A percentile compares a stretch with the other conserved stretches of the same genome.
These are phyloP conservation scores for Amaranthus cruentus DNA, from an alignment of 148 eudicot genomes.

Conservation along the genomic window DNA sequence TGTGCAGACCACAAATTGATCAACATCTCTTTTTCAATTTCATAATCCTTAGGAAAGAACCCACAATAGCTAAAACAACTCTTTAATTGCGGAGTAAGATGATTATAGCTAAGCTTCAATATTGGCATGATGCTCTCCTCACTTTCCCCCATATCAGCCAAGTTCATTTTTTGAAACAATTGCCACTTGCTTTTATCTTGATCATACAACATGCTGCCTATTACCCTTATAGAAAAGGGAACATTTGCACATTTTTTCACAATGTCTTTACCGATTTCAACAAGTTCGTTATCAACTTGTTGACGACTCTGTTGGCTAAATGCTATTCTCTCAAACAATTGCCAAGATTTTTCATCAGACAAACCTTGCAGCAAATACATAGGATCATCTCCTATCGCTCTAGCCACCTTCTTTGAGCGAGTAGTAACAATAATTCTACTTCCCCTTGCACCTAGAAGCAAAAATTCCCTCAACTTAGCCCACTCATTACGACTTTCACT, in stretches of 20 bases:
- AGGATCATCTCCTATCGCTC: background rate
- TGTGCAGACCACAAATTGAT: constrained; percentile 38
- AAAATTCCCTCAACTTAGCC: background rate
- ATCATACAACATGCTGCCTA: constrained; percentile 19
- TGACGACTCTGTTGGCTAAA: constrained; percentile 5
- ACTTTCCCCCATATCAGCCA: constrained; percentile 8
- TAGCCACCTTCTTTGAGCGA: constrained; percentile 20
- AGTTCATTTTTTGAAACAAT: constrained; percentile 8
- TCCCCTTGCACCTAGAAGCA: constrained; percentile 12
- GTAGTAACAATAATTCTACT: constrained; percentile 22
- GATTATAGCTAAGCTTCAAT: constrained; percentile 31
- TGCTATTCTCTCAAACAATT: constrained; percentile 23
- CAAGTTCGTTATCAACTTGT: background rate
- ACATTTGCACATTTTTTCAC: constrained; percentile 26
- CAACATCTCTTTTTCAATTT: constrained; percentile 2
- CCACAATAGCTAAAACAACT: constrained; percentile 44
- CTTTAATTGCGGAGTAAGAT: constrained; percentile 28
- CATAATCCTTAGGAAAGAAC: constrained; percentile 30
- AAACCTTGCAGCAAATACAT: constrained; percentile 18
- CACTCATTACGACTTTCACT: constrained; percentile 18
- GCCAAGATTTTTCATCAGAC: constrained; percentile 26
- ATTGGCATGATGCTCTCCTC: constrained; percentile 10
- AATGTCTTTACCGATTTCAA: constrained; percentile 25
- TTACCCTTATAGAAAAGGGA: constrained; percentile 26
- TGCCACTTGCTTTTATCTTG: constrained; percentile 22